Percentiles rank a stretch among this genome's conserved stretches.
phyloP scores from a whole-genome alignment of 2,329 filamentous ascomycete species.

The Seiridium cupressi region DNA sequence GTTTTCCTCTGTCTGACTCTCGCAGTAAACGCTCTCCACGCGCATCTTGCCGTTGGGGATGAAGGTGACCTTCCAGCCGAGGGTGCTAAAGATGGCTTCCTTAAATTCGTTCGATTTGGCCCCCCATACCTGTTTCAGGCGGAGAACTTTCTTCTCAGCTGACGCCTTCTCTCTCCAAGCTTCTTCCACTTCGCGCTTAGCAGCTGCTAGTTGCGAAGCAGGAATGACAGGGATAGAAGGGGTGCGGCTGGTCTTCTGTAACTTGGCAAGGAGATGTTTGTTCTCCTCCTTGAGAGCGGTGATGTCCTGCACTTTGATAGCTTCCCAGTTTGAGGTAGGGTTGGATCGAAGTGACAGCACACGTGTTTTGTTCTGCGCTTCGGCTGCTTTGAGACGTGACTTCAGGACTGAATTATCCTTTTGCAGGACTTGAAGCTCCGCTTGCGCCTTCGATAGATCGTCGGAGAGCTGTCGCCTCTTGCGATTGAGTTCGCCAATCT shows the following conservation, averaged over 20 bases:
- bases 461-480: conserved; percentile 68
- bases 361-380: conserved; percentile 71
- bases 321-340: conserved; percentile 81
- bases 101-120: conserved; percentile 93
- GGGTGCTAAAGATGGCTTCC: conserved; percentile 85
- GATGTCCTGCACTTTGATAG: conserved; percentile 79
- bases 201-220: conserved; percentile 69
- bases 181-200: conserved; percentile 72
- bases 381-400: conserved; percentile 68
- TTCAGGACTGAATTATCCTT: conserved; percentile 68
- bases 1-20: conserved; percentile 65
- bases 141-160: conserved; percentile 77
- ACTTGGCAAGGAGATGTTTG: conserved; percentile 71
- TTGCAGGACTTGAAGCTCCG: conserved; percentile 68
- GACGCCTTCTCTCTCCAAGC: conserved; percentile 67
- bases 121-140: conserved; percentile 90
- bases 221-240: conserved; percentile 65
- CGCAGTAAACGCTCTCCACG: conserved; percentile 82
- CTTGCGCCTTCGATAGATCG: conserved; percentile 57
- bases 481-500: conserved; percentile 78
- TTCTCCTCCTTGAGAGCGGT: conserved; percentile 80
- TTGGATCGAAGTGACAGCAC: conserved; percentile 88
- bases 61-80: conserved; percentile 95
- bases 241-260: conserved; percentile 48
- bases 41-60: conserved; percentile 96